Evolutionary conservation across 1,139 yeast genomes (phyloP), one percentile per base, ranked within the genome.

Genomic region (Pneumocystis oryctolagi): DNA sequence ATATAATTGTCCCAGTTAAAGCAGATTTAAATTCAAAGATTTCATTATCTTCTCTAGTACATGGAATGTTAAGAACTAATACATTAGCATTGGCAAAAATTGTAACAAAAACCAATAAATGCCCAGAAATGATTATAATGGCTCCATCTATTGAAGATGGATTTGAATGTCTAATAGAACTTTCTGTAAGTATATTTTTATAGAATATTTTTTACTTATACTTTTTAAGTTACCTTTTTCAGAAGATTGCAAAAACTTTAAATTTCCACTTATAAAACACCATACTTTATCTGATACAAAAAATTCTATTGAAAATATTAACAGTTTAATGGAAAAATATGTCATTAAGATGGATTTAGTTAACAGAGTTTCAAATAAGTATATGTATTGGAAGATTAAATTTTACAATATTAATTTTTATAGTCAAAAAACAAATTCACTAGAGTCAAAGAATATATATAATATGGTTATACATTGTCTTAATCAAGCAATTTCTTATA

Each of bases 161-260:
- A 3, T 66, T 67, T 12, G 71, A 70, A 37, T 69, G 68, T 18
- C 70, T 82, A 55, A 69, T 79, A 1, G 67, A 78, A 58, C 60
- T 64, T 40, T 9, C 57, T 12, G 61, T 32, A 32, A 28, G 37
- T 59, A 39, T 37, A 1, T 14, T 39, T 59, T 39, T 59, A 5
- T 28, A 4, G 12, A 2, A 1, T 59, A 6, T 8, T 25, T 14
- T 39, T 56, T 59, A 39, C 14, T 39, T 59, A 57, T n/a, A 28
- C n/a, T 55, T 30, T 37, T 56, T 39, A 56, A 62, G 20, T 12
- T 89, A n/a, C 95, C 97, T 0, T 87, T 82, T 72, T 79, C 80
- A 40, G 96, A 89, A 68, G 97, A 90, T 71, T 85, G 83, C 67
- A 82, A 85, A 66, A 75, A 80, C 16, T 83, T 86, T 18, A 77